A percentile compares a stretch with the other conserved stretches of the same genome.
phyloP scores from a whole-genome alignment of 2,329 filamentous ascomycete species.

The Ceratocystis variospora region DNA sequence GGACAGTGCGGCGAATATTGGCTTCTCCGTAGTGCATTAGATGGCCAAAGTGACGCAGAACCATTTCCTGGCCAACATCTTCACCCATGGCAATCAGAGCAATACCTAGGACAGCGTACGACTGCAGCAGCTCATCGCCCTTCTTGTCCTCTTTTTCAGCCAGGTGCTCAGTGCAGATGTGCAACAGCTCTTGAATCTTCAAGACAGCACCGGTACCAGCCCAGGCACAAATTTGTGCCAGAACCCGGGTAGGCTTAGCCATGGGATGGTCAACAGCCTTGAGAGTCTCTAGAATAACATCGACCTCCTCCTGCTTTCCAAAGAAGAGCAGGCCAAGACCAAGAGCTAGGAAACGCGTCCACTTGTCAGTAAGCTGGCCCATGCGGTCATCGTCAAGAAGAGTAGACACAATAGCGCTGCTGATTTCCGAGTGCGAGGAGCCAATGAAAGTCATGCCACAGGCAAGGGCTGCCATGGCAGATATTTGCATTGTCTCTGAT shows the following conservation, averaged over 20 bases:
- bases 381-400: constrained; percentile 86
- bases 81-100: constrained; percentile 96
- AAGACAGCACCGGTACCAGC: constrained; percentile 92
- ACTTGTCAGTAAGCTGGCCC: constrained; percentile 89
- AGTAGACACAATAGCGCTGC: constrained; percentile 80
- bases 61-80: constrained; percentile 97
- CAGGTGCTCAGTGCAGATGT: constrained; percentile 95
- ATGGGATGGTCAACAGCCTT: constrained; percentile 96
- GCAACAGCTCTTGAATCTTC: constrained; percentile 91
- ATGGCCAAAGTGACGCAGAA: constrained; percentile 90
- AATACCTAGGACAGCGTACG: constrained; percentile 88
- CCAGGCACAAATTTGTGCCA: constrained; percentile 96
- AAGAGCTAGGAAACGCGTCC: constrained; percentile 91
- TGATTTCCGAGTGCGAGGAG: constrained; percentile 79
- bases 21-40: constrained; percentile 98
- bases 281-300: constrained; percentile 88
- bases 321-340: constrained; percentile 91
- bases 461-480: constrained; percentile 86
- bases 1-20: constrained; percentile 93
- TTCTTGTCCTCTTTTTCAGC: constrained; percentile 92
- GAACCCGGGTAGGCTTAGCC: constrained; percentile 85
- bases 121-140: constrained; percentile 86
- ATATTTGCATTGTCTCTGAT: constrained; percentile 80
- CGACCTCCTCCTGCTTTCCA: constrained; percentile 94
- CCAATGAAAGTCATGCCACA: constrained; percentile 87